These are phyloP conservation scores for Boletales sp. DNA, from an alignment of 768 basidiomycete genomes.

Conservation along the genomic window DNA sequence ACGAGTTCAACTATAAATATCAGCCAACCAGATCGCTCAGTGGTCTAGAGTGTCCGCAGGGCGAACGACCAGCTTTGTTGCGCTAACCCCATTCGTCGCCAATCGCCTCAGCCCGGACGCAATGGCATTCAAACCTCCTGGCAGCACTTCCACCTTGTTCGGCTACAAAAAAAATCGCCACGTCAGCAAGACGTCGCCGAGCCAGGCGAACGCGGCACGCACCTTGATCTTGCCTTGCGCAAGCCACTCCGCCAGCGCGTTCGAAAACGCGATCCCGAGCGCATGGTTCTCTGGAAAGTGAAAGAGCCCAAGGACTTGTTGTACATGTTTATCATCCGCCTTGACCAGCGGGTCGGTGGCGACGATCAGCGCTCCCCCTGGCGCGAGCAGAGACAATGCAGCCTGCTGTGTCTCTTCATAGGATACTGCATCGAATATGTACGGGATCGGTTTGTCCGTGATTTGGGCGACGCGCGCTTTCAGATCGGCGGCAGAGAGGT, in stretches of 20 bases:
- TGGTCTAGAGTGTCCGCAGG: conserved; percentile 8
- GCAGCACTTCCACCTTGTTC: conserved; percentile 36
- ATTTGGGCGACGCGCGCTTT: neutral
- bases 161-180: conserved; percentile 22
- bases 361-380: conserved; percentile 26
- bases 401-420: conserved; percentile 29
- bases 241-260: conserved; percentile 12
- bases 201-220: neutral
- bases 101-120: conserved; percentile 29
- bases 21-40: neutral
- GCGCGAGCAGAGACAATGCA: conserved; percentile 20
- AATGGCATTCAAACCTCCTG: conserved; percentile 35
- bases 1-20: too few relatives aligned
- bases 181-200: neutral
- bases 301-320: conserved; percentile 3
- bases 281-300: conserved; percentile 3
- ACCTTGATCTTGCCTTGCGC: conserved; percentile 16
- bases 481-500: conserved; percentile 9
- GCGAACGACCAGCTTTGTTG: conserved; percentile 36
- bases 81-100: conserved; percentile 31
- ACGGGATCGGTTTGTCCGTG: neutral
- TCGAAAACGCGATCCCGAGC: conserved; percentile 10
- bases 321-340: neutral
- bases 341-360: neutral
- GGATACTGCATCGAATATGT: conserved; percentile 31